Base-by-base conservation (phyloP, 306 rosid genomes). In the Senna tora region DNA sequence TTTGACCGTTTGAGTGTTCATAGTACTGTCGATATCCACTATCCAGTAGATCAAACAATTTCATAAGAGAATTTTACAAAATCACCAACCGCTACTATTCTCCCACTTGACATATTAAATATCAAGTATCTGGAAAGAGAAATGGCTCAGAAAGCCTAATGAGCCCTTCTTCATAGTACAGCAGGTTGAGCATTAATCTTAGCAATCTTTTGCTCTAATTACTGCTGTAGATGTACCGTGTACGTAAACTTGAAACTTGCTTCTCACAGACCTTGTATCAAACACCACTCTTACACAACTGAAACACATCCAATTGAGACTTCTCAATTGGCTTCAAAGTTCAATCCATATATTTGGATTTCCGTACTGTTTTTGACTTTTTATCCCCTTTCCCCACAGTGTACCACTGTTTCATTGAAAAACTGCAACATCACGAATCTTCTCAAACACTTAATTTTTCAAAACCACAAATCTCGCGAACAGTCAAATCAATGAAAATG, bases 331-430 rank as follows among this genome's bases (percentile, higher is more conserved):
- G 20, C 55, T 45, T 25, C 56, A 1, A 45, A 45, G n/a, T n/a
- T 22, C 25, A 65, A 65, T n/a, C n/a, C n/a, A n/a, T n/a, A n/a
- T n/a, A 65, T 21, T 42, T n/a, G 54, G 42, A 64, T 10, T 43
- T 15, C 32, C 17, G 22, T 2, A 43, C 21, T 28, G 59, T 67
- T 49, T 21, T 47, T 8, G 28, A 9, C 43, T 67, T 49, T 21
- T 47, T 8, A 17, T 14, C 43, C 36, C 46, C 30, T 46, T 56
- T 34, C 47, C 25, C 58, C 16, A 61, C 16, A 61, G 66, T 9
- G 22, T 38, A 32, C 55, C 65, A 69, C 80, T 80, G 80, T 80
- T 75, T 20, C 73, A 75, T 80, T 74, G 47, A 36, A 59, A 72
- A 43, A 65, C 17, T 59, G 55, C 30, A 73, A 15, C 57, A 52